phyloP scores from a whole-genome alignment of 768 basidiomycete genomes.

The Leccinellum albellum region DNA sequence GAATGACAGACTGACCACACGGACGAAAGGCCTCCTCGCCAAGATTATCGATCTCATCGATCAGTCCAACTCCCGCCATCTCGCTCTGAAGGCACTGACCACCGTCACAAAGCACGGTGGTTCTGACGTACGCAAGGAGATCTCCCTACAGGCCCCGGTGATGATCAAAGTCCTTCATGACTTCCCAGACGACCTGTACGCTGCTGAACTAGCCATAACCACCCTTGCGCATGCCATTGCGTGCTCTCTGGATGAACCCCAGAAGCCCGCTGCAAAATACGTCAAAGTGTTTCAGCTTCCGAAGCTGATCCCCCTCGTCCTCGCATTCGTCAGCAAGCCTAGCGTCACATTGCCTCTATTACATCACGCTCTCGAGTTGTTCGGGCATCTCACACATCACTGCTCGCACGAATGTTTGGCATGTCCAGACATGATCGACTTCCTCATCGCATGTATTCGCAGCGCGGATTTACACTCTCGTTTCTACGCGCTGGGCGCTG shows the following conservation, averaged over 20 bases:
- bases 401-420: conserved; percentile 40
- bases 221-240: conserved; percentile 49
- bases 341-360: conserved; percentile 38
- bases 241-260: conserved; percentile 37
- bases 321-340: conserved; percentile 43
- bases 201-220: conserved; percentile 46
- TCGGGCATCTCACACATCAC: conserved; percentile 40
- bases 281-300: conserved; percentile 40
- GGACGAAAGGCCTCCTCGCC: too few relatives aligned
- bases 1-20: too few relatives aligned
- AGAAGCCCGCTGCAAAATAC: conserved; percentile 23
- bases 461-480: too few relatives aligned
- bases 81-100: too few relatives aligned
- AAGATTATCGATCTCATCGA: too few relatives aligned
- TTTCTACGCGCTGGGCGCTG: conserved; percentile 46
- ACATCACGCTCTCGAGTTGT: conserved; percentile 48
- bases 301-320: conserved; percentile 39
- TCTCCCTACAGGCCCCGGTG: too few relatives aligned
- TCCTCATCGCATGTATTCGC: too few relatives aligned
- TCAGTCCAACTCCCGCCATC: too few relatives aligned
- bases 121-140: too few relatives aligned
- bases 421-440: conserved; percentile 25
- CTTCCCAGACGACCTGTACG: conserved; percentile 43
- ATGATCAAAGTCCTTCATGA: conserved; percentile 47
- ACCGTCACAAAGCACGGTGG: too few relatives aligned